phyloP scores from a whole-genome alignment of 192 early-diverging fungal genomes.

The Coemansia sp. region DNA sequence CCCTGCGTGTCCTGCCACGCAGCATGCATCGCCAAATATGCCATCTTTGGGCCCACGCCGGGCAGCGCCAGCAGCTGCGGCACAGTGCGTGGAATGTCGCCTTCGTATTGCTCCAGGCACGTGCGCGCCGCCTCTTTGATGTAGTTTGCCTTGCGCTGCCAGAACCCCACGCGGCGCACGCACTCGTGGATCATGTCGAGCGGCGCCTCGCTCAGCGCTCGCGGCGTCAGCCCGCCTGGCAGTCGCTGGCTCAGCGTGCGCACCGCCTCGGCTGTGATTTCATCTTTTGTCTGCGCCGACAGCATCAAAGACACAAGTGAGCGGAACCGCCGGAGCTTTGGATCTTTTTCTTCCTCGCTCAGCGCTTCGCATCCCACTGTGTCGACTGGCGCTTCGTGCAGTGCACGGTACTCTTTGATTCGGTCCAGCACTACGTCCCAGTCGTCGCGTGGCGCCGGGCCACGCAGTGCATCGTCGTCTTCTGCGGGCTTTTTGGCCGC shows the following conservation, averaged over 20 bases:
- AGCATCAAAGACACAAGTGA: constrained; percentile 83
- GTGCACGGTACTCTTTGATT: constrained; percentile 68
- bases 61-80: constrained; percentile 77
- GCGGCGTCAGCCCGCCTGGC: constrained; percentile 68
- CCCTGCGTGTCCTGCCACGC: constrained; percentile 86
- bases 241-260: constrained; percentile 62
- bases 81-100: constrained; percentile 82
- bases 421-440: constrained; percentile 67
- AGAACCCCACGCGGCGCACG: constrained; percentile 87
- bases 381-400: constrained; percentile 77
- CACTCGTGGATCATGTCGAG: constrained; percentile 65
- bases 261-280: constrained; percentile 78
- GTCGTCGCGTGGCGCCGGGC: constrained; percentile 50
- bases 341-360: constrained; percentile 54
- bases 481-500: constrained; percentile 22
- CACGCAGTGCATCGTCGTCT: constrained; percentile 47
- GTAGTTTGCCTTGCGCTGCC: constrained; percentile 79
- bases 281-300: constrained; percentile 93
- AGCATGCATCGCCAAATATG: constrained; percentile 76
- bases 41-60: constrained; percentile 95
- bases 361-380: constrained; percentile 83
- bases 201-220: constrained; percentile 63
- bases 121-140: constrained; percentile 79
- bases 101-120: constrained; percentile 66
- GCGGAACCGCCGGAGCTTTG: constrained; percentile 73